Evolutionary conservation across 345 rosid genomes (phyloP).

Genomic region (Heritiera littoralis): DNA sequence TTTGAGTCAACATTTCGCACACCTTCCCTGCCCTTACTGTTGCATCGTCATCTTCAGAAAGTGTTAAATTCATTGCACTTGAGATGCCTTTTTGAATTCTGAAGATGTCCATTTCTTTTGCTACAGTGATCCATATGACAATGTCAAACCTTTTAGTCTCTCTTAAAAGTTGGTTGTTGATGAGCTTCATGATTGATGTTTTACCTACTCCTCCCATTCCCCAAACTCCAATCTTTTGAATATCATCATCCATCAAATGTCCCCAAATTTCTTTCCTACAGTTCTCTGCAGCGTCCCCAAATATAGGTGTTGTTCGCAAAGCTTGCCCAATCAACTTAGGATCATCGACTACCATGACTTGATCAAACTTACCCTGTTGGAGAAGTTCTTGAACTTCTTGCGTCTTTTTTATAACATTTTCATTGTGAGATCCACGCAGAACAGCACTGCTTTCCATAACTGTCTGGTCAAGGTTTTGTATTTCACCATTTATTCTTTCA

Average conservation of each 20-base stretch:
- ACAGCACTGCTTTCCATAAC: neutral
- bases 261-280: neutral
- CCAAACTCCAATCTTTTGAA: slow-evolving; percentile 19
- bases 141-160: neutral
- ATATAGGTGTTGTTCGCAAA: neutral
- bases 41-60: no score
- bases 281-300: neutral
- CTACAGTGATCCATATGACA: no score
- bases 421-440: neutral
- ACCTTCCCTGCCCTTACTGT: no score
- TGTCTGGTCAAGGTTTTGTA: neutral
- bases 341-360: neutral
- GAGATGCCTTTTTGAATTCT: no score
- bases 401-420: neutral
- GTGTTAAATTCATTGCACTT: no score
- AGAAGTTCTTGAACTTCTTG: neutral
- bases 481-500: neutral
- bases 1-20: no score
- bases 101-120: no score
- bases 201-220: slow-evolving; percentile 28
- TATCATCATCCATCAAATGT: slow-evolving; percentile 1
- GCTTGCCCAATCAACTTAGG: neutral
- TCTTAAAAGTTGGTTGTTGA: no score
- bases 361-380: neutral
- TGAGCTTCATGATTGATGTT: neutral